A percentile compares a stretch with the other conserved stretches of the same genome.
phyloP scores from a whole-genome alignment of 768 basidiomycete species.

The Lactarius pseudohatsudake region DNA sequence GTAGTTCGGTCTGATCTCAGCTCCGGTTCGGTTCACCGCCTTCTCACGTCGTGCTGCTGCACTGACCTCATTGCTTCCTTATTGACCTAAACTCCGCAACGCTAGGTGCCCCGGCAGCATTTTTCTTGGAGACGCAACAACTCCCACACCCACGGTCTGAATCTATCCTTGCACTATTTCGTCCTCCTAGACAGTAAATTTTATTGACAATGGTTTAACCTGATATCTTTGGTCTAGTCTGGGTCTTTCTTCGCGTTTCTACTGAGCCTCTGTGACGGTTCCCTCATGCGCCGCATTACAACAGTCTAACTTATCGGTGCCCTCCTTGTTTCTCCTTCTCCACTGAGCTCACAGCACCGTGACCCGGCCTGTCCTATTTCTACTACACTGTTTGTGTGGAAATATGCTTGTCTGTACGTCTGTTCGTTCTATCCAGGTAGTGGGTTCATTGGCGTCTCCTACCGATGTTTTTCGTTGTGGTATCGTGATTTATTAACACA shows the following conservation, averaged over 20 bases:
- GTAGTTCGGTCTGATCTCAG: neutral
- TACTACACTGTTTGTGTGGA: neutral
- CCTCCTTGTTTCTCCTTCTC: neutral
- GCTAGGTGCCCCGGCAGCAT: neutral
- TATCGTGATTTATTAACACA: neutral
- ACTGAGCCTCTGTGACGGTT: neutral
- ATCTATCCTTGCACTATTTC: neutral
- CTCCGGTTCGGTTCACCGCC: neutral
- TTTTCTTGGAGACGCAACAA: neutral
- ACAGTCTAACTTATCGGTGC: neutral
- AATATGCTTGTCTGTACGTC: neutral
- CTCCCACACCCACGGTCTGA: constrained; percentile 3
- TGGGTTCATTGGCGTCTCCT: neutral
- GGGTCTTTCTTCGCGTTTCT: neutral
- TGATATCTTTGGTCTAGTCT: neutral
- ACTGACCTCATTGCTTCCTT: neutral
- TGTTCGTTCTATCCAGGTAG: neutral
- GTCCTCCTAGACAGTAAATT: neutral
- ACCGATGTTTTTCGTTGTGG: neutral
- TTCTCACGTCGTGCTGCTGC: neutral
- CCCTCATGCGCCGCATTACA: neutral
- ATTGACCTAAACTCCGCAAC: neutral
- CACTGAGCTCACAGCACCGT: neutral
- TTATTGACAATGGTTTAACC: neutral
- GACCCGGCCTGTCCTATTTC: neutral